Conservation (phyloP, 257 asterid genomes). For the Leptodermis oblonga region DNA sequence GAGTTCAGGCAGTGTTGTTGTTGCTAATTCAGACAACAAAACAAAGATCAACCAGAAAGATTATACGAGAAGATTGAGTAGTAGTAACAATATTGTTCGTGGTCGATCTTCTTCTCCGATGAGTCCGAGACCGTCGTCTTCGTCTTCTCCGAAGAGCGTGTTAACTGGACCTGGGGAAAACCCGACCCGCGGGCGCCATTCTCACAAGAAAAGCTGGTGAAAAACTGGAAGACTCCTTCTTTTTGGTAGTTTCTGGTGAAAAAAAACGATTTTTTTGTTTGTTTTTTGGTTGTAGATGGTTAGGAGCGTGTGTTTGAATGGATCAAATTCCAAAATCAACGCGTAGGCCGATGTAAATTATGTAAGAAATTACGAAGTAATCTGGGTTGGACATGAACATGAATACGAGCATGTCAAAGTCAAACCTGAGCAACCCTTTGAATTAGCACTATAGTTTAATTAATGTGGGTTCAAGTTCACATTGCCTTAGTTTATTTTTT, state of each 20-base stretch:
- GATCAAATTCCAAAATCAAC: slow-evolving; percentile 3
- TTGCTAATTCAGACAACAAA: background rate
- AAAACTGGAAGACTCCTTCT: background rate
- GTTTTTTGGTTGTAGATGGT: background rate
- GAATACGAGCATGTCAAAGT: too few species aligned
- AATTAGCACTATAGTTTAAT: background rate
- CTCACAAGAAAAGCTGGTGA: slow-evolving; percentile 33
- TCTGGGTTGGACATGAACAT: slow-evolving; percentile 1
- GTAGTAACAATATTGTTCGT: background rate
- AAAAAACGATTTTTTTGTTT: background rate
- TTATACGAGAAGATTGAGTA: slow-evolving; percentile 20
- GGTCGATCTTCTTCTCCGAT: slow-evolving; percentile 32
- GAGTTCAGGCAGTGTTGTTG: background rate
- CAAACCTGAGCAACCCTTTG: background rate
- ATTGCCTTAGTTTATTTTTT: background rate
- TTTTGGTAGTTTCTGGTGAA: background rate
- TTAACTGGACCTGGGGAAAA: slow-evolving; percentile 19
- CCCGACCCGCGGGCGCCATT: slow-evolving; percentile 17
- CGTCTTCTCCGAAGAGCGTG: slow-evolving; percentile 18
- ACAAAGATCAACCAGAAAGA: slow-evolving; percentile 27
- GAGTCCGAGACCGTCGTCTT: slow-evolving; percentile 10
- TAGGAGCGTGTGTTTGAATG: background rate
- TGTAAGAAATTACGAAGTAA: background rate
- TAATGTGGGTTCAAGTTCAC: background rate
- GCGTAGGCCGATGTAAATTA: background rate